Percentiles rank a stretch among this genome's conserved stretches.
phyloP scores from a whole-genome alignment of 306 rosid species.

The Vicia sativa region DNA sequence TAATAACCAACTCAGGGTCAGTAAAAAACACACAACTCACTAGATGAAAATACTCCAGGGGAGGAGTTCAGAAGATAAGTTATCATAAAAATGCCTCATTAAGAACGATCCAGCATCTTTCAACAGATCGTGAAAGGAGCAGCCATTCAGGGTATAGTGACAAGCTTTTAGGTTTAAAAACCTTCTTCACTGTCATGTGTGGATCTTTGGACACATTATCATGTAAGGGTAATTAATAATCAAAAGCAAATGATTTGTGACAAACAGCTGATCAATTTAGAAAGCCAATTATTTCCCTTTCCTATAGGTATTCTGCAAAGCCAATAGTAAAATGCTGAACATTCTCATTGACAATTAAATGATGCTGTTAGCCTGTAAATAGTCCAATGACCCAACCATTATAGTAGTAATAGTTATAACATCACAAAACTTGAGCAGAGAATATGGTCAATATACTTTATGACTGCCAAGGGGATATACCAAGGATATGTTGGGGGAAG shows the following conservation, averaged over 20 bases:
- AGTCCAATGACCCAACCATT: conserved; percentile 5
- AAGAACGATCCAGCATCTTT: not conserved
- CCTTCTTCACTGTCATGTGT: conserved; percentile 10
- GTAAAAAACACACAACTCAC: not conserved
- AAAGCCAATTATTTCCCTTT: conserved; percentile 1
- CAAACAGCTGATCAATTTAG: conserved; percentile 23
- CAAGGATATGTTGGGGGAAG: not conserved
- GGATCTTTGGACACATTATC: conserved; percentile 1
- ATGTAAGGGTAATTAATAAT: not conserved
- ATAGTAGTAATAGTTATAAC: conserved; percentile 7
- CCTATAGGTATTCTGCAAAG: conserved; percentile 6
- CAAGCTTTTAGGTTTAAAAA: conserved; percentile 16
- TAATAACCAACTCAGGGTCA: not conserved
- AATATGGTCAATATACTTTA: not conserved
- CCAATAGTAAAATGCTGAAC: conserved; percentile 20
- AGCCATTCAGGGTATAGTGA: not conserved
- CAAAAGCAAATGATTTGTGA: conserved; percentile 7
- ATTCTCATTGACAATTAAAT: conserved; percentile 10
- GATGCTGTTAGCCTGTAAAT: conserved; percentile 7
- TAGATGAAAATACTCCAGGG: conserved; percentile 14
- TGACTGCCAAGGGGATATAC: not conserved
- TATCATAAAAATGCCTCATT: not conserved
- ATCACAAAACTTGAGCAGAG: not conserved
- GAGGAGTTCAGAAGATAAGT: not conserved
- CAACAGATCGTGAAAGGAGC: not conserved